Percentiles rank a stretch among this genome's conserved stretches.
These are phyloP conservation scores for Prillingera fragicola DNA, from an alignment of 1,284 basidiomycete species.

Conservation along the genomic window DNA sequence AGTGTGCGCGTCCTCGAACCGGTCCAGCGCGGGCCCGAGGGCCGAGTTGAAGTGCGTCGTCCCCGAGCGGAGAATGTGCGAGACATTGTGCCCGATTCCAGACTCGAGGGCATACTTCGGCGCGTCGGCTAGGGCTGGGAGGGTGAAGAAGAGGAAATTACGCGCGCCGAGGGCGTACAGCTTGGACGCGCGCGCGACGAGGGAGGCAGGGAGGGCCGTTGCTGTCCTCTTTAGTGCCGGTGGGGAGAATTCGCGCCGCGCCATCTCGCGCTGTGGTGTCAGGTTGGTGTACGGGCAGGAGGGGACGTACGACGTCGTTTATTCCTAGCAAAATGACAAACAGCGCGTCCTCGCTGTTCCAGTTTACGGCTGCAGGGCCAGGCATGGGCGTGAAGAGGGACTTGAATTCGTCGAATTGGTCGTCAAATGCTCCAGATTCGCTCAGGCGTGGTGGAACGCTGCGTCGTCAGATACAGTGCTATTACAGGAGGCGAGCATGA, in stretches of 20 bases:
- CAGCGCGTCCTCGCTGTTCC: constrained; percentile 17
- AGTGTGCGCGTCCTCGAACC: background rate
- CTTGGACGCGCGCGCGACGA: background rate
- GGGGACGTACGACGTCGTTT: constrained; percentile 19
- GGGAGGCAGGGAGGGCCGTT: background rate
- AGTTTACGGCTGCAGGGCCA: constrained; percentile 16
- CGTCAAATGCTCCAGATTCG: constrained; percentile 14
- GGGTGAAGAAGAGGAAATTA: constrained; percentile 1
- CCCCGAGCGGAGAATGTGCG: background rate
- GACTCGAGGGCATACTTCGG: background rate
- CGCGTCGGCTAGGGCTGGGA: background rate
- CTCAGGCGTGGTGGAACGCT: constrained; percentile 20
- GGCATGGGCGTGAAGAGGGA: constrained; percentile 19
- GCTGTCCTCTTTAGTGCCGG: background rate
- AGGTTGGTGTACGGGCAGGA: background rate
- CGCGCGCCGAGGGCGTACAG: constrained; percentile 1
- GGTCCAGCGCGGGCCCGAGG: background rate
- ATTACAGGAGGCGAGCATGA: background rate
- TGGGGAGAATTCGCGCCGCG: constrained; percentile 1
- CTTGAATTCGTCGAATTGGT: constrained; percentile 19
- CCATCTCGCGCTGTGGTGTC: constrained; percentile 3
- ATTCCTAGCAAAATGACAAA: constrained; percentile 23
- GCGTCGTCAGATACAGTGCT: background rate
- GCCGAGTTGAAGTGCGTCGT: background rate
- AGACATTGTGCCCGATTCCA: constrained; percentile 3